Evolutionary conservation across 2,329 filamentous ascomycete species (phyloP).

Genomic region (Penicillium sp.): DNA sequence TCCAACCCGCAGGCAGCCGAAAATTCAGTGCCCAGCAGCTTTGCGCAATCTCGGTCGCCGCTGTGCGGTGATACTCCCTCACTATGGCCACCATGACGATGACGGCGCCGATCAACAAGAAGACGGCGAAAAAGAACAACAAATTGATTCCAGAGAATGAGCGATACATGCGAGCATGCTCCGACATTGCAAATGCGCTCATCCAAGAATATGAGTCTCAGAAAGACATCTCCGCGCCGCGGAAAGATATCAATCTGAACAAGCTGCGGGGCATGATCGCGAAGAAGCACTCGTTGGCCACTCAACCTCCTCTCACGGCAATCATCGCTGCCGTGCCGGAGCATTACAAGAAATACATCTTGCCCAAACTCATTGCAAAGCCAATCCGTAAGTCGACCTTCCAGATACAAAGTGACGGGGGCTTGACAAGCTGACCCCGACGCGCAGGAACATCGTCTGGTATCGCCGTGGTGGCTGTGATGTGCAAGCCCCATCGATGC

Average conservation of each 20-base stretch:
- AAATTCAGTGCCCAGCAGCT: not conserved
- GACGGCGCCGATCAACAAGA: slow-evolving; percentile 52
- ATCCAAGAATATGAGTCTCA: slow-evolving; percentile 89
- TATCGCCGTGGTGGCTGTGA: slow-evolving; percentile 96
- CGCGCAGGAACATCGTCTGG: slow-evolving; percentile 79
- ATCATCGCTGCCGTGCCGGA: slow-evolving; percentile 99
- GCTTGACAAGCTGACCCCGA: slow-evolving; percentile 11
- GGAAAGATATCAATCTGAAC: slow-evolving; percentile 90
- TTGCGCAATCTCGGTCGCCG: slow-evolving; percentile 1
- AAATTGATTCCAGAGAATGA: slow-evolving; percentile 89
- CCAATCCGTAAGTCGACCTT: slow-evolving; percentile 64
- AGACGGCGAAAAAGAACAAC: slow-evolving; percentile 57
- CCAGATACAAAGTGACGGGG: not conserved
- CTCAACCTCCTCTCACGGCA: slow-evolving; percentile 84
- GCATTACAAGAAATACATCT: slow-evolving; percentile 98
- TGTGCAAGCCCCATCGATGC: slow-evolving; percentile 98
- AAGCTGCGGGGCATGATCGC: slow-evolving; percentile 76
- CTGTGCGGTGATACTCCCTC: slow-evolving; percentile 16
- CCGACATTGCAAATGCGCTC: slow-evolving; percentile 86
- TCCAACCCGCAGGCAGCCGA: not conserved
- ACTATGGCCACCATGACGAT: slow-evolving; percentile 59
- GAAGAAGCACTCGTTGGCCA: slow-evolving; percentile 85
- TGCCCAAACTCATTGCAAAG: slow-evolving; percentile 94
- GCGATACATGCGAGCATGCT: slow-evolving; percentile 86
- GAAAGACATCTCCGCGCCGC: slow-evolving; percentile 64